A percentile compares a stretch with the other conserved stretches of the same genome.
phyloP scores from a whole-genome alignment of 805 yeast species.

The Yamadazyma philogaea region DNA sequence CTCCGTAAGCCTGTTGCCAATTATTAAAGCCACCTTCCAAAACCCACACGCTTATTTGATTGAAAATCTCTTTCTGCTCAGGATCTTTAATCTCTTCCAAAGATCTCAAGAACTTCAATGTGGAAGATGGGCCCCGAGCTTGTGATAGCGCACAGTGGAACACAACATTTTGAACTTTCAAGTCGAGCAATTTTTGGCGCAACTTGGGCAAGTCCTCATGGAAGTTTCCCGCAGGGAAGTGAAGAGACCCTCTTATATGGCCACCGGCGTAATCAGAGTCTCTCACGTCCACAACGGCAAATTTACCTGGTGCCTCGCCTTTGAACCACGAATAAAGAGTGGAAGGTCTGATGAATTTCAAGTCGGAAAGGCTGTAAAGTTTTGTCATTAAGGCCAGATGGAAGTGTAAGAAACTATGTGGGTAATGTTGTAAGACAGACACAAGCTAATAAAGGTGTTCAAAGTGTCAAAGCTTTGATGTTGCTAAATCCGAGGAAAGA shows the following conservation, averaged over 20 bases:
- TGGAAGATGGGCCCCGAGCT: conserved; percentile 87
- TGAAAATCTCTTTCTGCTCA: conserved; percentile 20
- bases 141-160: conserved; percentile 93
- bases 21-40: conserved; percentile 79
- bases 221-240: conserved; percentile 53
- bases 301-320: conserved; percentile 35
- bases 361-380: conserved; percentile 35
- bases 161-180: conserved; percentile 51
- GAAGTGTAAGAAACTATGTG: not conserved
- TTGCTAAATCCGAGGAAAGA: too few relatives aligned
- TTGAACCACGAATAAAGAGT: conserved; percentile 47
- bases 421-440: not conserved
- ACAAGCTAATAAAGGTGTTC: too few relatives aligned
- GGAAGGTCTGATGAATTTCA: conserved; percentile 46
- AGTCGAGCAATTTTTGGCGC: conserved; percentile 27
- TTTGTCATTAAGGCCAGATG: not conserved
- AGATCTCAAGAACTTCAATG: conserved; percentile 56
- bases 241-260: conserved; percentile 54
- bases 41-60: conserved; percentile 57
- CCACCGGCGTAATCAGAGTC: conserved; percentile 83
- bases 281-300: conserved; percentile 76
- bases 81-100: conserved; percentile 31
- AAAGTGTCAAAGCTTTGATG: too few relatives aligned
- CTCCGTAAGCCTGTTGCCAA: conserved; percentile 80
- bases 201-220: conserved; percentile 37